Evolutionary conservation across 306 rosid species (phyloP).

Genomic region (Cicer chorassanicum): DNA sequence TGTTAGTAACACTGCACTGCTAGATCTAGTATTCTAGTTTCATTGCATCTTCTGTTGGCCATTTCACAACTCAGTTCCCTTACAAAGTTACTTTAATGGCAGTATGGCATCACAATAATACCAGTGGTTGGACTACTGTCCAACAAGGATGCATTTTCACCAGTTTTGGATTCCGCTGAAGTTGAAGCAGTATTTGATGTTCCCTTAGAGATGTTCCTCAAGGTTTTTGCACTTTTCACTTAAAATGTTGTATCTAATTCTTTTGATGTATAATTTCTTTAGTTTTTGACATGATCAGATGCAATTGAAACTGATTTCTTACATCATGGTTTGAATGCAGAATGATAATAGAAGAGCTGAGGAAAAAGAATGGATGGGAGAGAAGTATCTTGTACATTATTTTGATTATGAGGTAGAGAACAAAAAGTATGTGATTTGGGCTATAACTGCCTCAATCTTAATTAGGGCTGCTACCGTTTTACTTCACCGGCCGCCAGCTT

Average conservation of each 20-base stretch:
- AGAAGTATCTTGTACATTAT: constrained; percentile 65
- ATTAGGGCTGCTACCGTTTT: constrained; percentile 67
- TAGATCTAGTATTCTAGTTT: not conserved
- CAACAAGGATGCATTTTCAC: constrained; percentile 67
- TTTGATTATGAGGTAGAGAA: constrained; percentile 63
- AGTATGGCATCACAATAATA: constrained; percentile 67
- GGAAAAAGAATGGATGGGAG: constrained; percentile 78
- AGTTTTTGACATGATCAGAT: not conserved
- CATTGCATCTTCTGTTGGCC: not conserved
- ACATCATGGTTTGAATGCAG: constrained; percentile 53
- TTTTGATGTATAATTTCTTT: not conserved
- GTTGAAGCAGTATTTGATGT: constrained; percentile 80
- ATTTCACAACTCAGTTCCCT: constrained; percentile 17
- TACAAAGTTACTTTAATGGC: constrained; percentile 38
- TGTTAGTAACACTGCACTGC: not conserved
- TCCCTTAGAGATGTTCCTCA: constrained; percentile 90
- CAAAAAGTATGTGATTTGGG: constrained; percentile 79
- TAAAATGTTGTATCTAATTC: not conserved
- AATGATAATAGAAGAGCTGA: constrained; percentile 77
- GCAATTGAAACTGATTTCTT: constrained; percentile 28
- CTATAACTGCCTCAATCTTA: constrained; percentile 82
- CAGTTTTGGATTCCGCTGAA: constrained; percentile 70
- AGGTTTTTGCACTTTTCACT: constrained; percentile 59
- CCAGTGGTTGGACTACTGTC: constrained; percentile 81
- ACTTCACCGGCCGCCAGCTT: constrained; percentile 67